Conservation (phyloP, 2,329 filamentous ascomycete genomes). For the Sporothrix luriei region DNA sequence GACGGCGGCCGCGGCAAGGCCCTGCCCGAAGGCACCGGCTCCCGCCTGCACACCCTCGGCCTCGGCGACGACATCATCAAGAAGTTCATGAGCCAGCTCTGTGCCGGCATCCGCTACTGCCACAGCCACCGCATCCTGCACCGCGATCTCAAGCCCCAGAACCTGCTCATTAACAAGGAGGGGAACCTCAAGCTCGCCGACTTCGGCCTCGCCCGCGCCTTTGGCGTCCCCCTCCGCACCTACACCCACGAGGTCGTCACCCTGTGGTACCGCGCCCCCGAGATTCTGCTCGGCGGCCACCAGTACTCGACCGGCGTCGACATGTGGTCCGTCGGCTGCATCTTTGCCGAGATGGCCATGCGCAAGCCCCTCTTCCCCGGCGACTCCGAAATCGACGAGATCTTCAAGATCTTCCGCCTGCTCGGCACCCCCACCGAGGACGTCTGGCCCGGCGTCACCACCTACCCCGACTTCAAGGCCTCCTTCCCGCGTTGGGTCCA, state of each 20-base stretch:
- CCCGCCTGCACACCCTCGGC: conserved; percentile 65
- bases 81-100: conserved; percentile 86
- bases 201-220: conserved; percentile 84
- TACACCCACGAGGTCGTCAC: conserved; percentile 93
- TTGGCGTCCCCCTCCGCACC: conserved; percentile 82
- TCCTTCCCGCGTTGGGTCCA: conserved; percentile 86
- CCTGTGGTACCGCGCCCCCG: conserved; percentile 83
- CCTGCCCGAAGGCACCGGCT: conserved; percentile 70
- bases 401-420: conserved; percentile 88
- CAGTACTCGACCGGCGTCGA: conserved; percentile 93
- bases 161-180: conserved; percentile 79
- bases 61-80: conserved; percentile 81
- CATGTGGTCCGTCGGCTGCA: conserved; percentile 90
- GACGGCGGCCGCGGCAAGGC: conserved; percentile 81
- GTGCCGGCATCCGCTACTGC: conserved; percentile 79
- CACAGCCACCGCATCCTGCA: conserved; percentile 83
- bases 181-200: conserved; percentile 84
- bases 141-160: conserved; percentile 84
- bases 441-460: conserved; percentile 82
- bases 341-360: conserved; percentile 92
- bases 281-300: conserved; percentile 82
- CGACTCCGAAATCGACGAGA: conserved; percentile 89
- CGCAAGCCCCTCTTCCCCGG: conserved; percentile 86
- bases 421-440: conserved; percentile 79
- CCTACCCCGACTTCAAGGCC: conserved; percentile 85